Evolutionary conservation across 2,329 filamentous ascomycete species (phyloP).

Genomic region (Calonectria honghensis): DNA sequence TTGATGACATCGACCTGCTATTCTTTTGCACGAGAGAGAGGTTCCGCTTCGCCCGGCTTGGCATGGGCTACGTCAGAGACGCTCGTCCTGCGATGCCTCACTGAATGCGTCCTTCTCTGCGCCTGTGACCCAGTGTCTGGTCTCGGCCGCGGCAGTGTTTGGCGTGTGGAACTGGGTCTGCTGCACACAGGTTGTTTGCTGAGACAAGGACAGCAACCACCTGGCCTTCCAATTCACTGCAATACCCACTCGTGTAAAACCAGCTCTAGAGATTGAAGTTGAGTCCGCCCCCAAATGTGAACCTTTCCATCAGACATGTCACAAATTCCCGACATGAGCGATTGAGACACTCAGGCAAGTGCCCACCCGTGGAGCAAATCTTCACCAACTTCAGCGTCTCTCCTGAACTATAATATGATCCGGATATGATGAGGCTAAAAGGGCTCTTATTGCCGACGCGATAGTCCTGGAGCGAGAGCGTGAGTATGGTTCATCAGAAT

Average conservation of each 20-base stretch:
- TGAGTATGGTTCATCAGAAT: not conserved
- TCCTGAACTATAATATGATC: not conserved
- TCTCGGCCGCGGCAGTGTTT: conserved; percentile 13
- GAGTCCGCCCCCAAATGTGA: not conserved
- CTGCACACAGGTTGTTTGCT: not conserved
- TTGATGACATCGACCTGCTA: not conserved
- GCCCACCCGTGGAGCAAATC: not conserved
- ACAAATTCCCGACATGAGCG: conserved; percentile 1
- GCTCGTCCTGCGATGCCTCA: not conserved
- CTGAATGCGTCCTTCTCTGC: too few species aligned
- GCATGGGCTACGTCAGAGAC: not conserved
- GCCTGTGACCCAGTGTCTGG: not conserved
- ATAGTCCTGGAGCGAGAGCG: not conserved
- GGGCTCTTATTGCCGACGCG: not conserved
- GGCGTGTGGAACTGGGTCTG: not conserved
- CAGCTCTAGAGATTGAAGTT: not conserved
- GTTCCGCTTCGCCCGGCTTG: not conserved
- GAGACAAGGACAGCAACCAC: not conserved
- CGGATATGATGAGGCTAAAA: not conserved
- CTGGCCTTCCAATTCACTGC: not conserved
- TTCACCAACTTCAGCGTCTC: not conserved
- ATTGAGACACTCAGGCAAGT: not conserved
- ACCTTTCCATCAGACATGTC: conserved; percentile 14
- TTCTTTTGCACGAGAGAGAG: not conserved
- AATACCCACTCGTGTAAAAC: not conserved